These are phyloP conservation scores for Irpex rosettiformis DNA, from an alignment of 1,284 basidiomycete genomes.

Conservation along the genomic window DNA sequence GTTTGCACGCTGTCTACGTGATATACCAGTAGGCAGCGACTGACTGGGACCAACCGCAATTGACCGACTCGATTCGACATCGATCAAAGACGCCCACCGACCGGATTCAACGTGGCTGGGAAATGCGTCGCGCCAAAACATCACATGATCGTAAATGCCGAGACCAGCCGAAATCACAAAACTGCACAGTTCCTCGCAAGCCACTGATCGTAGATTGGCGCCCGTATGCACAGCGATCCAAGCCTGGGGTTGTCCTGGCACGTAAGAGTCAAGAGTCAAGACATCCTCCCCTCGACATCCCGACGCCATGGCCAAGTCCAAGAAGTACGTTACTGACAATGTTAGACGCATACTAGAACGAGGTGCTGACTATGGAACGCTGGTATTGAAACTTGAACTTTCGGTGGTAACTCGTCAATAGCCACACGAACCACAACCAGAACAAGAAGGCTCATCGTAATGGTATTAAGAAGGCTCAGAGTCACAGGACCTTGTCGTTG, in stretches of 20 bases:
- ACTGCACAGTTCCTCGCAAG: constrained; percentile 19
- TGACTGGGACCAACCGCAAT: too few species aligned
- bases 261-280: constrained; percentile 26
- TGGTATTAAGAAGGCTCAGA: constrained; percentile 86
- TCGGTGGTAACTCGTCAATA: constrained; percentile 26
- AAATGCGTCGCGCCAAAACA: too few species aligned
- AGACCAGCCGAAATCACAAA: background rate
- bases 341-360: background rate
- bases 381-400: background rate
- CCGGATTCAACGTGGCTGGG: background rate
- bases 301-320: constrained; percentile 73
- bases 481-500: constrained; percentile 78
- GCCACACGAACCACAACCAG: constrained; percentile 94
- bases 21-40: too few species aligned
- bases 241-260: background rate
- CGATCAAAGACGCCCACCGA: too few species aligned
- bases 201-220: constrained; percentile 12
- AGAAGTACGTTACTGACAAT: constrained; percentile 53
- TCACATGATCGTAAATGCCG: background rate
- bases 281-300: constrained; percentile 28
- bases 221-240: background rate
- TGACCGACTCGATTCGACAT: too few species aligned
- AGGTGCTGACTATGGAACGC: constrained; percentile 1
- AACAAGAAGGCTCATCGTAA: constrained; percentile 95
- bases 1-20: too few species aligned